Percentiles rank a stretch among this genome's conserved stretches.
Conservation (phyloP, 2,329 filamentous ascomycete genomes). For the Ceratocystis huliohia region DNA sequence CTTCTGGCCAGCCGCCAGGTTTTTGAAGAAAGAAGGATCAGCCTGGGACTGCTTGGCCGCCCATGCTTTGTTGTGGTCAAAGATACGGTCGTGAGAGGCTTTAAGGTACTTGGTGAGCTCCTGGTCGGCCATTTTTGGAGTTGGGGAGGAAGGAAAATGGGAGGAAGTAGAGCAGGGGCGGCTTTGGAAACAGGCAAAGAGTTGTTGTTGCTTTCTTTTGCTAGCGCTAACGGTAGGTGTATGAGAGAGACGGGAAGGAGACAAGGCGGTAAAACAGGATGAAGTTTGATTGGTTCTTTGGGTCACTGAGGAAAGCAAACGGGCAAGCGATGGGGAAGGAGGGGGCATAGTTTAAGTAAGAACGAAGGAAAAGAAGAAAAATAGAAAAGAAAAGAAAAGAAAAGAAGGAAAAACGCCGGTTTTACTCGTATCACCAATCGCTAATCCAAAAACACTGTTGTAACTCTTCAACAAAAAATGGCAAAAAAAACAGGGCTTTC, state of each 20-base stretch:
- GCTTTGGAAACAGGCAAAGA: background rate
- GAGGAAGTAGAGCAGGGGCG: background rate
- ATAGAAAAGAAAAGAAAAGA: background rate
- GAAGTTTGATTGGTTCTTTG: background rate
- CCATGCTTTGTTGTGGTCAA: constrained; percentile 57
- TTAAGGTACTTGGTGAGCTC: constrained; percentile 37
- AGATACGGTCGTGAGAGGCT: constrained; percentile 53
- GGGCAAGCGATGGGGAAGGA: background rate
- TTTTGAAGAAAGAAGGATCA: constrained; percentile 53
- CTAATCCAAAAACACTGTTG: background rate
- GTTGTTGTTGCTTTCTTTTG: background rate
- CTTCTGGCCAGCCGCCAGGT: constrained; percentile 50
- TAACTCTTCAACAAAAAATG: constrained; percentile 9
- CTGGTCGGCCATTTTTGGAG: constrained; percentile 10
- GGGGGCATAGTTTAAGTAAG: constrained; percentile 1
- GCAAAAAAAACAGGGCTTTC: background rate
- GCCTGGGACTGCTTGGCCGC: constrained; percentile 43
- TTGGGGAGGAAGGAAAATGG: background rate
- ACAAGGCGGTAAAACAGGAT: background rate
- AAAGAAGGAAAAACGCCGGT: background rate
- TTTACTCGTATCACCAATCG: background rate
- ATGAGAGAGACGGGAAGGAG: background rate
- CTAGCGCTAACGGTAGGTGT: no score
- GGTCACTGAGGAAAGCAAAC: constrained; percentile 1
- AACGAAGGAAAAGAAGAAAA: background rate